Evolutionary conservation across 2,329 filamentous ascomycete genomes (phyloP), one percentile per base, ranked within the genome.

Genomic region (Cordyceps cateniannulata): DNA sequence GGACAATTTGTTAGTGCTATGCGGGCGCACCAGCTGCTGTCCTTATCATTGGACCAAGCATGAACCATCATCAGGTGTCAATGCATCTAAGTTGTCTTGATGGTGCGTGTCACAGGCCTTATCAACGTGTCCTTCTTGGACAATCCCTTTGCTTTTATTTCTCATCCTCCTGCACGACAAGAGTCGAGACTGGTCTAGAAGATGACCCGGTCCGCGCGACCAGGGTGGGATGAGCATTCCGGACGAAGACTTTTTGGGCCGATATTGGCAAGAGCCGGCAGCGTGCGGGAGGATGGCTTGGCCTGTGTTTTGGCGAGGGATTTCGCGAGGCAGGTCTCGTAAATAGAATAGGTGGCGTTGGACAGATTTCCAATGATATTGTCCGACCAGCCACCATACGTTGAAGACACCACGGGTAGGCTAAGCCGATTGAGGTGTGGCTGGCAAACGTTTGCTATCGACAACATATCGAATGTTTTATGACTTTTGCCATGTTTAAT

Each of bases 81-180:
- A 40, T 58, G 55, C 44, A 49, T 25, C 27, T n/a, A 25, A 8
- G 14, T 20, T 24, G 29, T 12, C 27, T 29, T 47, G 7, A 25
- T 25, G 52, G 38, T 54, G 52, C 52, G 52, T 55, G 40, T 55
- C 40, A 58, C 29, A 24, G 32, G 44, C 32, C 53, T 47, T 56
- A 55, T 56, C 27, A 14, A 55, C 40, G 18, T 45, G 52, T 47
- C 16, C 40, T 24, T 10, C 22, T 40, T 4, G 20, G 48, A 12
- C 25, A 32, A n/a, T 42, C 16, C 12, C 29, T 54, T 27, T 54
- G 14, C 4, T 24, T 22, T 42, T 50, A 14, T 25, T 24, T 35
- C 32, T 35, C 32, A 35, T 6, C 38, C 5, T 6, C 25, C 48
- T 50, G 48, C 48, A 50, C 18, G 24, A 27, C 14, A 14, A 22